A percentile compares a stretch with the other conserved stretches of the same genome.
phyloP scores from a whole-genome alignment of 2,329 filamentous ascomycete genomes.

The Rhexocercosporidium sp. region DNA sequence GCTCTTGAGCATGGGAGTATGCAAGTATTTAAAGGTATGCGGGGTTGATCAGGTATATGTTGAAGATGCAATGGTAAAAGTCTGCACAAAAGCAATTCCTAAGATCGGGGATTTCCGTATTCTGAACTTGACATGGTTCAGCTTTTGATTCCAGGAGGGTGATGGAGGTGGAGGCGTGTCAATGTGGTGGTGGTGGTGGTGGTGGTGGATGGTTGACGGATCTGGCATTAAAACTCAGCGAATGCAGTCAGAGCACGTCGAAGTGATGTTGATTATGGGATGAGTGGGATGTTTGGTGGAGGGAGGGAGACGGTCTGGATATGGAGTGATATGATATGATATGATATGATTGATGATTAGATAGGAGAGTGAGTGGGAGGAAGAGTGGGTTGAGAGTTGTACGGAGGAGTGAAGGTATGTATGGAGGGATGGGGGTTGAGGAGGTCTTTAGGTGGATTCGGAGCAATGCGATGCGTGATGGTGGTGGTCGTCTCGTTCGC shows the following conservation, averaged over 20 bases:
- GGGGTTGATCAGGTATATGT: conserved; percentile 2
- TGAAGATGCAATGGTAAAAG: conserved; percentile 4
- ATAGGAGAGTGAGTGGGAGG: neutral
- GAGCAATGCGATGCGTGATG: neutral
- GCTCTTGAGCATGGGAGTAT: conserved; percentile 7
- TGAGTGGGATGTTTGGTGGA: conserved; percentile 10
- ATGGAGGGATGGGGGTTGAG: neutral
- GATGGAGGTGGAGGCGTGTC: conserved; percentile 15
- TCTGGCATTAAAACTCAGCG: conserved; percentile 27
- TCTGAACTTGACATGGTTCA: conserved; percentile 30
- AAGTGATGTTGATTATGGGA: neutral
- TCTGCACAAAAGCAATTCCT: conserved; percentile 17
- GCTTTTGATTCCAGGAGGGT: conserved; percentile 21
- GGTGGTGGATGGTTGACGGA: conserved; percentile 13
- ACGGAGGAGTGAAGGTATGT: too few relatives aligned
- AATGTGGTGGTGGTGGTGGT: conserved; percentile 17
- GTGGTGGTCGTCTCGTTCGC: neutral
- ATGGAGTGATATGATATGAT: conserved; percentile 2
- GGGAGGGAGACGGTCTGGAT: neutral
- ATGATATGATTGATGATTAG: neutral
- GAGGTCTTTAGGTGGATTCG: neutral
- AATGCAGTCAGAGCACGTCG: neutral
- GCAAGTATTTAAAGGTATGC: conserved; percentile 8
- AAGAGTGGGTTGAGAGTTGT: neutral
- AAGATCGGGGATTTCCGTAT: conserved; percentile 21